Conservation (phyloP, 495 filamentous ascomycete species). For the Neurospora sp. region DNA sequence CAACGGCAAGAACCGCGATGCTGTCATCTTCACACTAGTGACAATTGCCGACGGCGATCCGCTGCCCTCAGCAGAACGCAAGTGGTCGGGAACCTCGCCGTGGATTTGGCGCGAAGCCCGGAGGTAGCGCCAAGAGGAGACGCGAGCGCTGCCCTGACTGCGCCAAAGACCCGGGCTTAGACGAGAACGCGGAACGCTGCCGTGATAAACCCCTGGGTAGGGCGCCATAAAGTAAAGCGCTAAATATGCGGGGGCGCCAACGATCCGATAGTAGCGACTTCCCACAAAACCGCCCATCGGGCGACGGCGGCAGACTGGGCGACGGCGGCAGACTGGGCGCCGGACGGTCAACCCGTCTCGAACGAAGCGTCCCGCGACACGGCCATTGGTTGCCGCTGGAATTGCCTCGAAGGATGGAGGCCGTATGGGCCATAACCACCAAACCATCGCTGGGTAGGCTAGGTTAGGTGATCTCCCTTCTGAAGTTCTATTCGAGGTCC, state of each 20-base stretch:
- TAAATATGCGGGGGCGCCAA: background rate
- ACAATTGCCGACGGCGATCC: background rate
- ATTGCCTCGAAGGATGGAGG: too few relatives aligned
- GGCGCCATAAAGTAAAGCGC: background rate
- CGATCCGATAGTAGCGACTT: too few relatives aligned
- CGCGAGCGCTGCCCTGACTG: background rate
- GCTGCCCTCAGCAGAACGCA: background rate
- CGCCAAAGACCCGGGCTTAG: background rate
- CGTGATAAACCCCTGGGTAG: too few relatives aligned
- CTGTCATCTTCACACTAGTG: background rate
- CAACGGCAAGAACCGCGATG: background rate
- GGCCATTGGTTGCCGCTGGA: too few relatives aligned
- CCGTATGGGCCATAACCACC: too few relatives aligned
- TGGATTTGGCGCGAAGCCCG: background rate
- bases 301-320: too few relatives aligned
- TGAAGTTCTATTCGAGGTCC: too few relatives aligned
- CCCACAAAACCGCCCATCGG: too few relatives aligned
- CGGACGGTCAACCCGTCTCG: background rate
- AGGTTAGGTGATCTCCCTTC: too few relatives aligned
- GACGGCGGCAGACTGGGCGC: background rate
- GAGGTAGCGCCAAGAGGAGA: background rate
- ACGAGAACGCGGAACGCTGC: too few relatives aligned
- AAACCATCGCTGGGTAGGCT: too few relatives aligned
- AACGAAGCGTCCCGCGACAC: too few relatives aligned
- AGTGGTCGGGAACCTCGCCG: background rate